These are phyloP conservation scores for Pseudevernia furfuracea DNA, from an alignment of 495 filamentous ascomycete genomes.

Conservation along the genomic window DNA sequence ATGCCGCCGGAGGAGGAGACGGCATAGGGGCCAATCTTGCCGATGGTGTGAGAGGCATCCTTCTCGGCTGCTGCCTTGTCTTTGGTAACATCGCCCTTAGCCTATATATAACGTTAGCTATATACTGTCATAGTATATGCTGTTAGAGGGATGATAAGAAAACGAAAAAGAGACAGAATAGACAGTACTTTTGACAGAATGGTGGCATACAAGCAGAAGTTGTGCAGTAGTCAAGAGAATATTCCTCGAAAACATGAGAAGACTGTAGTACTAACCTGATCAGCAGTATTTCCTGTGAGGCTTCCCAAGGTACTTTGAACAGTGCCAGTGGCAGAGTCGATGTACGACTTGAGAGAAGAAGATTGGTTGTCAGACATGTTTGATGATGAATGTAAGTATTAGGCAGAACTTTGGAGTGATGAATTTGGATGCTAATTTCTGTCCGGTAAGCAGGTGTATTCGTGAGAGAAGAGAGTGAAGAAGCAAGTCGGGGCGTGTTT, in stretches of 20 bases:
- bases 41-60: slow-evolving; percentile 62
- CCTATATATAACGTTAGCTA: slow-evolving; percentile 22
- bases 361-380: slow-evolving; percentile 58
- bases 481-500: background rate
- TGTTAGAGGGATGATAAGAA: slow-evolving; percentile 3
- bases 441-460: background rate
- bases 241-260: background rate
- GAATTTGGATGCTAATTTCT: background rate
- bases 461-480: background rate
- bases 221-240: background rate
- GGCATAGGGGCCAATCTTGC: slow-evolving; percentile 60
- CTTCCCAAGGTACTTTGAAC: slow-evolving; percentile 64
- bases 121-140: background rate
- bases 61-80: slow-evolving; percentile 55
- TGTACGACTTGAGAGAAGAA: slow-evolving; percentile 73
- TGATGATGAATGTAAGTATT: background rate
- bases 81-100: slow-evolving; percentile 50
- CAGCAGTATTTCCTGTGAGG: slow-evolving; percentile 63
- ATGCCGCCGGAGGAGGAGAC: slow-evolving; percentile 63
- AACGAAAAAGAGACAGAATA: background rate
- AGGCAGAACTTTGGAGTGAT: background rate
- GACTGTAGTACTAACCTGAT: slow-evolving; percentile 46
- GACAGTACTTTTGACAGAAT: background rate
- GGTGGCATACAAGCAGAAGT: background rate
- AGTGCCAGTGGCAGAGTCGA: slow-evolving; percentile 68